Evolutionary conservation across 257 asterid genomes (phyloP), one percentile per base, ranked within the genome.

Genomic region (Coffea canephora): DNA sequence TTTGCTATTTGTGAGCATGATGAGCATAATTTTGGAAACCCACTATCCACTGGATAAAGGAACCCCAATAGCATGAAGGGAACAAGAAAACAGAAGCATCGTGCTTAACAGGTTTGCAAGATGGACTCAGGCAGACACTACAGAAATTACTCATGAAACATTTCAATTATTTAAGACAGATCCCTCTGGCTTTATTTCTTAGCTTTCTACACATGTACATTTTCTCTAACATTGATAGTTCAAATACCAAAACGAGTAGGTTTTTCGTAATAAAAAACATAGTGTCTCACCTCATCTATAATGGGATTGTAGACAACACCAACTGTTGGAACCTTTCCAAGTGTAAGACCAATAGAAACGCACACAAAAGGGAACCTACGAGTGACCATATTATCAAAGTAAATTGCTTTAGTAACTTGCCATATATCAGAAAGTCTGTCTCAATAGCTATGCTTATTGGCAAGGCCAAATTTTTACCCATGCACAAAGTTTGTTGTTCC

Each of bases 401-500:
- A 65, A 78, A 46, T 43, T 81, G 76, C 73, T 55, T 77, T 43
- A 77, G 25, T 31, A 14, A 67, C 27, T 50, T 36, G 52, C 68
- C 48, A 62, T 65, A 75, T 65, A 21, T 62, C 41, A 74, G 25
- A 66, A 1, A 31, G 6, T 80, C 57, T 59, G 45, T 62, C 23
- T 49, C 75, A 67, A 25, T 43, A 34, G 50, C 49, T 43, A 14
- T 25, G 64, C 74, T 79, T 79, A 52, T 36, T 74, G n/a, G 54
- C 9, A 62, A 73, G 69, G 64, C 80, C 73, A 77, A 27, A 43
- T 46, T 72, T 89, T 77, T 87, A 90, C 99, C 98, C 98, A 45
- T 96, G 99, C 61, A 93, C 99, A 86, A 96, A 96, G 75, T 96
- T 96, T 82, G 97, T 94, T 7, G 99, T 96, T 85, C 99, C 99